Evolutionary conservation across 176 grass and related monocot species (phyloP), one percentile per base, ranked within the genome.

Genomic region (Bonia amplexicaulis): DNA sequence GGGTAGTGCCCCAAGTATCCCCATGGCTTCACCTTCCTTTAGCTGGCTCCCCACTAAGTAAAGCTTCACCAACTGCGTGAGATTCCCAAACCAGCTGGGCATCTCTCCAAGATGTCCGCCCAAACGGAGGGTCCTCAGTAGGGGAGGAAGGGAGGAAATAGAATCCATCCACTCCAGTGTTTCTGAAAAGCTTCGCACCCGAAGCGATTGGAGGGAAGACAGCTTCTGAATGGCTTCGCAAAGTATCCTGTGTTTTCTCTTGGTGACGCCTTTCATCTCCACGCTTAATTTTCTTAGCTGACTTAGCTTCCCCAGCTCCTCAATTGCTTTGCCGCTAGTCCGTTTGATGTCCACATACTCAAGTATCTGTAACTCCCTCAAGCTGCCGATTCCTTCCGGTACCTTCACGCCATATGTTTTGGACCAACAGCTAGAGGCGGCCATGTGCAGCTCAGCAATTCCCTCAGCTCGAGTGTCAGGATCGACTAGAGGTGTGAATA

Each of bases 21-120:
- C 41, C 52, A 62, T 20, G 13, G 53, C 1, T 57, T 69, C n/a
- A 31, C 49, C 73, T 31, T 68, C 48, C 3, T 44, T 4, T 58
- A 85, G 35, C 12, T 1, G 0, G 49, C 8, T 61, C 0, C 0
- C 0, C 0, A 0, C 0, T 25, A 78, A 48, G 0, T 2, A 0
- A 19, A 85, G 45, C 65, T 85, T 86, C 27, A 48, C 74, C 41
- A 79, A 12, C 14, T 71, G 19, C 7, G 20, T 40, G 47, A 79
- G 73, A 10, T 15, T 25, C 4, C 66, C 39, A 20, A 86, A 63
- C 75, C 53, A 79, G 10, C 7, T 13, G n/a, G 66, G 39, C 10
- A 37, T 17, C 41, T 14, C 2, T 23, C 12, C 19, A 14, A 86
- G 68, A 12, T 13, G 9, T 61, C 84, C 84, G 0, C 0, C 0